Base-by-base conservation (phyloP, 768 basidiomycete species). In the Obba rivulosa region DNA sequence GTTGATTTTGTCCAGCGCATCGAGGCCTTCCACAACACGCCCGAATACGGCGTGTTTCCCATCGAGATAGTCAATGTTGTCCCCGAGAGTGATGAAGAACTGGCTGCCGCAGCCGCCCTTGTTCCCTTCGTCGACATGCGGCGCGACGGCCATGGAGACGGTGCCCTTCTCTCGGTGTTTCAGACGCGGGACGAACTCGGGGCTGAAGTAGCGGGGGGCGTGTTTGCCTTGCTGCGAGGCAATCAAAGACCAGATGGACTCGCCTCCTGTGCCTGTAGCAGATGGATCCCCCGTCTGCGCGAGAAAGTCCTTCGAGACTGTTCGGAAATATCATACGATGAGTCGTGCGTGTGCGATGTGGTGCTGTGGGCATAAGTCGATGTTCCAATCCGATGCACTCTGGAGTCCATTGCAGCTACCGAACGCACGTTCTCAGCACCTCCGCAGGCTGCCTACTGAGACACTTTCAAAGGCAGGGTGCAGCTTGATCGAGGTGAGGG, bases 231-330 rank as follows among this genome's bases (percentile, higher is more conserved):
- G 55, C 55, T 74, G 67, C 7, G 83, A 77, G 45, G 78, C 72
- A 41, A 90, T 74, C 57, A 80, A 75, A 4, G 92, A 92, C 78
- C 84, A 87, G 58, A 95, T 75, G 3, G 84, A 92, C 70, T 92
- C 87, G 40, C 96, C 96, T 24, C 96, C 94, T 24, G 83, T 92
- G 17, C 96, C 95, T 1, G 90, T 88, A 7, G 94, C 95, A 16
- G 90, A 86, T 5, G 95, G 96, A 59, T 99, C 96, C n/a, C 96
- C 96, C 1, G 81, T 77, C 67, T 98, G 96, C 10, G 94, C 94
- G 44, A 99, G 78, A 57, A 99, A 99, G 63, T 97, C 92, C 68
- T 95, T 96, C 34, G 93, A 93, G 8, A 99, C 93, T 96, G 52
- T n/a, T 34, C 16, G 4, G 9, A 2, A 22, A 34, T 14, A 40